A percentile compares a stretch with the other conserved stretches of the same genome.
These are phyloP conservation scores for Entomortierella parvispora DNA, from an alignment of 192 early-diverging fungal genomes.

Conservation along the genomic window DNA sequence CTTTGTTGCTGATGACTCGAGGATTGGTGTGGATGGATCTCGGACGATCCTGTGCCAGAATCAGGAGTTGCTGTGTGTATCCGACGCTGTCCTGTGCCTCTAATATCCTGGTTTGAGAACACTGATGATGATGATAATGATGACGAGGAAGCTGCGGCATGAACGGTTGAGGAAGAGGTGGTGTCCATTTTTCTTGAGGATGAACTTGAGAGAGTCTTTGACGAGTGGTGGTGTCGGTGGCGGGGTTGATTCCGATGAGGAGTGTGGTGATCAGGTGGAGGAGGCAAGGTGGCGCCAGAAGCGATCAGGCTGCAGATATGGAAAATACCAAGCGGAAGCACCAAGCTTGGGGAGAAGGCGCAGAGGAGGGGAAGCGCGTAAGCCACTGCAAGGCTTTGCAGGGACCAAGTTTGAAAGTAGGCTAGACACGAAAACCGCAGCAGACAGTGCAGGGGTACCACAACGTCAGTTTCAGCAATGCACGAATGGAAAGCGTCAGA, in stretches of 20 bases:
- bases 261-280: too few species aligned
- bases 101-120: not conserved
- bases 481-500: too few species aligned
- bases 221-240: too few species aligned
- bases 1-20: not conserved
- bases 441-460: too few species aligned
- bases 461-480: too few species aligned
- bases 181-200: too few species aligned
- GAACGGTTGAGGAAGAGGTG: too few species aligned
- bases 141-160: too few species aligned
- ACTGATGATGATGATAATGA: constrained; percentile 1
- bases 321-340: constrained; percentile 27
- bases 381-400: constrained; percentile 29
- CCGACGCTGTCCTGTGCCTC: not conserved
- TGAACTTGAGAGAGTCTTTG: too few species aligned
- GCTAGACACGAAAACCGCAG: too few species aligned
- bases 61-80: not conserved
- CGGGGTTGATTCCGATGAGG: too few species aligned
- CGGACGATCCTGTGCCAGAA: not conserved
- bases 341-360: constrained; percentile 21
- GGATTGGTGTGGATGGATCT: not conserved
- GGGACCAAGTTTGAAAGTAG: constrained; percentile 6
- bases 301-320: constrained; percentile 21
- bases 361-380: constrained; percentile 35
- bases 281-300: not conserved